phyloP scores from a whole-genome alignment of 805 yeast genomes.

The Yamadazyma sp. region DNA sequence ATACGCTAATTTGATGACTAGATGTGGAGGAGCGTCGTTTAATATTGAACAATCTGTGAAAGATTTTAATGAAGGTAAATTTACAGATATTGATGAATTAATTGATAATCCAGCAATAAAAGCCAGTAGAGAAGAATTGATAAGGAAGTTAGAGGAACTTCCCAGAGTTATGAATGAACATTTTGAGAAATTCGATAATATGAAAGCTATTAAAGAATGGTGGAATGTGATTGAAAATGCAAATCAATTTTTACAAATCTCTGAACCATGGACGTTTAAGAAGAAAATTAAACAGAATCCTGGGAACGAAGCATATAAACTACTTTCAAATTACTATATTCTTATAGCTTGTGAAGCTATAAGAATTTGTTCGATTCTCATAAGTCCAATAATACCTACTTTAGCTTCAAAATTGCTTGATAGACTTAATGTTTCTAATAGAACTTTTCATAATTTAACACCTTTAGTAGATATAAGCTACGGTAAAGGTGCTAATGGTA shows the following conservation, averaged over 20 bases:
- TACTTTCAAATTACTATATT: slow-evolving; percentile 48
- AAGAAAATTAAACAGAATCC: slow-evolving; percentile 14
- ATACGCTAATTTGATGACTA: slow-evolving; percentile 72
- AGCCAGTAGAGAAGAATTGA: slow-evolving; percentile 18
- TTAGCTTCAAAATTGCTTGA: slow-evolving; percentile 57
- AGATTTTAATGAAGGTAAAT: slow-evolving; percentile 19
- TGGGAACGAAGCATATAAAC: slow-evolving; percentile 7
- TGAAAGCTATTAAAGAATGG: slow-evolving; percentile 53
- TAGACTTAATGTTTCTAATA: slow-evolving; percentile 54
- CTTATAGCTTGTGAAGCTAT: slow-evolving; percentile 67
- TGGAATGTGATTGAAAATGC: slow-evolving; percentile 60
- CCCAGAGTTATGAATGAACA: slow-evolving; percentile 38
- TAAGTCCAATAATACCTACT: slow-evolving; percentile 72
- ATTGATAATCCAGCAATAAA: not conserved
- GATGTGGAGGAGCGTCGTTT: slow-evolving; percentile 74
- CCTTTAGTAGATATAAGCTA: slow-evolving; percentile 60
- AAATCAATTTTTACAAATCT: slow-evolving; percentile 63
- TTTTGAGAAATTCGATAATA: slow-evolving; percentile 48
- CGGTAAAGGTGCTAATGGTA: slow-evolving; percentile 46
- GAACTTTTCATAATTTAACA: slow-evolving; percentile 43
- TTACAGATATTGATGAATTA: slow-evolving; percentile 19
- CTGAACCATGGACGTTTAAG: slow-evolving; percentile 72
- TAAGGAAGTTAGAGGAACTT: slow-evolving; percentile 30
- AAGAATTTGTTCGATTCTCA: slow-evolving; percentile 62
- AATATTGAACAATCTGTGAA: slow-evolving; percentile 46